Percentiles rank a stretch among this genome's conserved stretches.
Evolutionary conservation across 768 basidiomycete genomes (phyloP).

Genomic region (Xerocomellus amylosporus): DNA sequence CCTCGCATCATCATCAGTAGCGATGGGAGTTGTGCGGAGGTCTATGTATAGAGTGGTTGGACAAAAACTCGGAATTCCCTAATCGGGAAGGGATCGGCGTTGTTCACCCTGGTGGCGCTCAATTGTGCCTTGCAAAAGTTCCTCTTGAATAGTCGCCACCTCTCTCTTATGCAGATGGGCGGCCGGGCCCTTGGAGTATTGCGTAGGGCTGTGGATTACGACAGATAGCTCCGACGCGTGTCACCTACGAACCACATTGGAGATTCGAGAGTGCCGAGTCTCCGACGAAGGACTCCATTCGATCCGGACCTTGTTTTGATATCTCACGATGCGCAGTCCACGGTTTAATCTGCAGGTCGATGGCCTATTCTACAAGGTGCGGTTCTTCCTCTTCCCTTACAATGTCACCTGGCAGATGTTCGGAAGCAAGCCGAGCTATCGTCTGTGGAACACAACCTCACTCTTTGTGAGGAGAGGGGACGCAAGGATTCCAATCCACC

Average conservation of each 20-base stretch:
- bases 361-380: background rate
- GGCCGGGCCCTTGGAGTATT: too few relatives aligned
- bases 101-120: too few relatives aligned
- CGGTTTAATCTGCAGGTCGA: background rate
- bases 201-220: background rate
- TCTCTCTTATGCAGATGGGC: too few relatives aligned
- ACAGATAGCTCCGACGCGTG: background rate
- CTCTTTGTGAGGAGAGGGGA: background rate
- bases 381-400: background rate
- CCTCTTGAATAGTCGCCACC: background rate
- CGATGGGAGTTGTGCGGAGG: too few relatives aligned
- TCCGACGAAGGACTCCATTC: background rate
- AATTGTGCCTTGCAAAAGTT: too few relatives aligned
- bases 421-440: too few relatives aligned
- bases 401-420: too few relatives aligned
- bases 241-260: background rate
- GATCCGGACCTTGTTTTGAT: background rate
- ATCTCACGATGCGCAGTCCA: constrained; percentile 1
- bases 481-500: background rate
- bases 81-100: too few relatives aligned
- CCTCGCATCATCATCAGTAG: too few relatives aligned
- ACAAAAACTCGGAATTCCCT: too few relatives aligned
- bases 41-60: too few relatives aligned
- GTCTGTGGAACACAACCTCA: too few relatives aligned
- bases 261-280: background rate